Conservation (phyloP, 2,329 filamentous ascomycete genomes). For the Hymenoscyphus salicellus region DNA sequence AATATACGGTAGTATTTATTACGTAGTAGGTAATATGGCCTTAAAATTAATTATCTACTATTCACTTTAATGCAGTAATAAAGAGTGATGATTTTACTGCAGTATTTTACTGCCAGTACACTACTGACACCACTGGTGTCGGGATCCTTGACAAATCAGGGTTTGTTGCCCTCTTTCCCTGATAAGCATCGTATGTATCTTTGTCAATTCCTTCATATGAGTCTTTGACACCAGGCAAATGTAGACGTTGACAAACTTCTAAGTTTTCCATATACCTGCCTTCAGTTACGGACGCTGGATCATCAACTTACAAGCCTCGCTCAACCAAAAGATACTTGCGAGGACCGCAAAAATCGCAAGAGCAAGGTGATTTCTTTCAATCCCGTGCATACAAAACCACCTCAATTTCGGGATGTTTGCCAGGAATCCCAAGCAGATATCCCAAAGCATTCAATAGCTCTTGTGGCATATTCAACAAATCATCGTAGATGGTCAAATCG, state of each 20-base stretch:
- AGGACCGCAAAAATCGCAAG: not conserved
- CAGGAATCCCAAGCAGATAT: too few species aligned
- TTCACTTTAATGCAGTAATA: not conserved
- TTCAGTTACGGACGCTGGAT: not conserved
- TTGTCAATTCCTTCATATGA: too few species aligned
- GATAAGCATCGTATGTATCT: too few species aligned
- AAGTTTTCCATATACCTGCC: not conserved
- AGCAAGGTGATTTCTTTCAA: not conserved
- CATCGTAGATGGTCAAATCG: too few species aligned
- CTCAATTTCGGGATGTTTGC: not conserved
- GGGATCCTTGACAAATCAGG: too few species aligned
- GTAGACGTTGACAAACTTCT: too few species aligned
- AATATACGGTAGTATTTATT: not conserved
- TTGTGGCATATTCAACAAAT: not conserved
- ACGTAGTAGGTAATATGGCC: not conserved
- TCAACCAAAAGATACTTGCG: not conserved
- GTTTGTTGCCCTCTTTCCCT: too few species aligned
- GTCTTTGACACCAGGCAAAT: too few species aligned
- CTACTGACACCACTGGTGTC: not conserved
- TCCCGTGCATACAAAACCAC: not conserved
- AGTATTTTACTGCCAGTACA: not conserved
- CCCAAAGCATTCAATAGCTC: not conserved
- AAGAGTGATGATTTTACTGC: not conserved
- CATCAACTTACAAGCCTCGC: not conserved
- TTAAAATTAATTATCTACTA: not conserved